These are phyloP conservation scores for Tritrichomonas foetus DNA, from an alignment of 208 protist species.

Conservation along the genomic window DNA sequence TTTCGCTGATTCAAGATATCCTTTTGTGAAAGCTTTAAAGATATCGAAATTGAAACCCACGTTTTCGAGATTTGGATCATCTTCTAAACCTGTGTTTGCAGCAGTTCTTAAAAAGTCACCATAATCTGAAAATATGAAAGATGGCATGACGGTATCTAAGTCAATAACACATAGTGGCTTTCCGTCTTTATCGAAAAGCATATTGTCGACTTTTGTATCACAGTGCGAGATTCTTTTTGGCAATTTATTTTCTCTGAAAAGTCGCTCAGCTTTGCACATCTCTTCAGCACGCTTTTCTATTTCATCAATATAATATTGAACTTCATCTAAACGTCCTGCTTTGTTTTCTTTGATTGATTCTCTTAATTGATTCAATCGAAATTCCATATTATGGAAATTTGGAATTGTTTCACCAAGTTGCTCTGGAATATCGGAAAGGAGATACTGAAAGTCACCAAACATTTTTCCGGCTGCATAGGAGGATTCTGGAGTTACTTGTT, in stretches of 20 bases:
- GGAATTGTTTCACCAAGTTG: neutral
- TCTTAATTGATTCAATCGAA: neutral
- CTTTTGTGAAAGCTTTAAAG: slow-evolving; percentile 1
- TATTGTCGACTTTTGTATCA: neutral
- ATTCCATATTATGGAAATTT: slow-evolving; percentile 10
- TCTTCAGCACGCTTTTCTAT: neutral
- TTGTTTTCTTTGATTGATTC: neutral
- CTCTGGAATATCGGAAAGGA: neutral
- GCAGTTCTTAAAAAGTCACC: neutral
- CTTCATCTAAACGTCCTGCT: neutral
- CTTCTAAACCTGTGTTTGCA: neutral
- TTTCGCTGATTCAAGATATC: neutral
- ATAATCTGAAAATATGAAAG: neutral
- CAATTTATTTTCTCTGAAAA: neutral
- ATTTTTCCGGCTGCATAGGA: neutral
- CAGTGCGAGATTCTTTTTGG: neutral
- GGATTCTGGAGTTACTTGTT: neutral
- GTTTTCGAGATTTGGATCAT: neutral
- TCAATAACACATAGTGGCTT: neutral
- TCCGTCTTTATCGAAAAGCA: neutral
- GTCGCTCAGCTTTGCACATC: neutral
- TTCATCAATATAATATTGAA: neutral
- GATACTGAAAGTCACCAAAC: neutral
- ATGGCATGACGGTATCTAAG: neutral
- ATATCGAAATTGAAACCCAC: neutral